Evolutionary conservation across 2,329 filamentous ascomycete species (phyloP).

Genomic region (Rachicladosporium sp.): DNA sequence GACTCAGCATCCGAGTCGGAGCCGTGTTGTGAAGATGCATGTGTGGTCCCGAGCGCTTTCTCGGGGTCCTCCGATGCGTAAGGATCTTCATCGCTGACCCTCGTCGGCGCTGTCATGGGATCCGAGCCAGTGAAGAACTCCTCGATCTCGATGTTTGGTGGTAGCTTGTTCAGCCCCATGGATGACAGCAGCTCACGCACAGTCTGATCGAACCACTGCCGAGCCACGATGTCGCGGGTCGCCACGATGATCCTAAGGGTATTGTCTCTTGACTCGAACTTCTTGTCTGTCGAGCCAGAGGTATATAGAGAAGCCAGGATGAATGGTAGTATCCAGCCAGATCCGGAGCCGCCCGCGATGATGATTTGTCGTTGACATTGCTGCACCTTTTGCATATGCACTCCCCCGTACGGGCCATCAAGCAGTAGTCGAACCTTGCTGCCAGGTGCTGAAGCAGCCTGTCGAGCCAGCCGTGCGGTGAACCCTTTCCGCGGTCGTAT

Average conservation of each 20-base stretch:
- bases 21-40: too few relatives aligned
- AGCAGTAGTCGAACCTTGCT: constrained; percentile 35
- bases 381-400: constrained; percentile 26
- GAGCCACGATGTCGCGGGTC: constrained; percentile 24
- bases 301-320: constrained; percentile 27
- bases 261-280: constrained; percentile 3
- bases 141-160: constrained; percentile 9
- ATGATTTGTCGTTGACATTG: constrained; percentile 35
- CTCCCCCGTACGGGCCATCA: constrained; percentile 48
- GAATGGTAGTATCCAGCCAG: constrained; percentile 39
- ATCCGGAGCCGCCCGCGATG: constrained; percentile 45
- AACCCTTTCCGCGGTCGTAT: constrained; percentile 39
- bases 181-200: constrained; percentile 19
- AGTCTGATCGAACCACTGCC: constrained; percentile 25
- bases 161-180: constrained; percentile 7
- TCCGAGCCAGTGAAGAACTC: constrained; percentile 10
- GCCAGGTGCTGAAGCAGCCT: constrained; percentile 27
- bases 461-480: constrained; percentile 34
- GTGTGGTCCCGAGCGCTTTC: too few relatives aligned
- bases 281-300: neutral
- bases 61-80: too few relatives aligned
- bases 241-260: constrained; percentile 21
- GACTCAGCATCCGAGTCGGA: too few relatives aligned
- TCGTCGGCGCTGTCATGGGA: too few relatives aligned
- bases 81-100: too few relatives aligned